A percentile compares a stretch with the other conserved stretches of the same genome.
These are phyloP conservation scores for Rhipidocladum racemiflorum DNA, from an alignment of 176 grass and related monocot species.

Conservation along the genomic window DNA sequence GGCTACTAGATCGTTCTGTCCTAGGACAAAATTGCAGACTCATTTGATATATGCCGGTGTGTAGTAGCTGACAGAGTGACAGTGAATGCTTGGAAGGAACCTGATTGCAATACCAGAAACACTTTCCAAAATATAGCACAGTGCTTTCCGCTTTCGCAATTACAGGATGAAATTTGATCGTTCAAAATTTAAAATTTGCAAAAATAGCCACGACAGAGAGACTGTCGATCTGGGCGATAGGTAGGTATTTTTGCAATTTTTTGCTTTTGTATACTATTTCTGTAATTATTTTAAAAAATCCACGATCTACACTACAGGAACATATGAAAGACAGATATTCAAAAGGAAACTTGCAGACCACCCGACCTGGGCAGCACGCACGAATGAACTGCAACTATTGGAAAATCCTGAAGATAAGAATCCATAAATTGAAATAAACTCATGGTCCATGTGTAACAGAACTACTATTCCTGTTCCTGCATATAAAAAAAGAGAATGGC, in stretches of 20 bases:
- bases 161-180: too few species aligned
- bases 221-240: too few species aligned
- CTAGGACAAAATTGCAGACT: background rate
- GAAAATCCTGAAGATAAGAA: slow-evolving; percentile 14
- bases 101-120: background rate
- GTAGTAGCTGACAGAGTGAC: background rate
- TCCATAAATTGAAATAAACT: background rate
- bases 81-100: background rate
- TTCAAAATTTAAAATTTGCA: too few species aligned
- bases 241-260: too few species aligned
- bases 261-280: too few species aligned
- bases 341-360: background rate
- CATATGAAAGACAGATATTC: slow-evolving; percentile 3
- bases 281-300: too few species aligned
- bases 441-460: background rate
- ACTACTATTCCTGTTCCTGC: background rate
- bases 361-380: background rate
- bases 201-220: too few species aligned
- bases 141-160: too few species aligned
- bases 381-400: slow-evolving; percentile 8
- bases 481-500: too few species aligned
- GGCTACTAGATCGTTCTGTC: background rate
- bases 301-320: slow-evolving; percentile 38
- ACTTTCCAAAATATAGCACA: background rate
- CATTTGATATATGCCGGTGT: background rate